Evolutionary conservation across 1,139 yeast species (phyloP).

Genomic region (Blastobotrys illinoisensis): DNA sequence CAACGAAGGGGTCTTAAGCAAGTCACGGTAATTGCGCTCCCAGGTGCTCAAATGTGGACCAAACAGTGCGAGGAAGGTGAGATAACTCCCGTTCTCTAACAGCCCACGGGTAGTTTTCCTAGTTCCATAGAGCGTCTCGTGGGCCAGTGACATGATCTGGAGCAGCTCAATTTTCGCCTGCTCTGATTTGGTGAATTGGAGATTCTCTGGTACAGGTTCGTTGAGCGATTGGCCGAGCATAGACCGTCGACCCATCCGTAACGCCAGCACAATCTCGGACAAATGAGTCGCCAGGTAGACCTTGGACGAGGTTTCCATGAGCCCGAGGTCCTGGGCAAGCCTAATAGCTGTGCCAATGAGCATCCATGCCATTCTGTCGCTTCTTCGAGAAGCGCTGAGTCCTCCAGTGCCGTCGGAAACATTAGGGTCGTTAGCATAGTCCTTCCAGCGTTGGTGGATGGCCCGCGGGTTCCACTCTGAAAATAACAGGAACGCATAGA

Average conservation of each 20-base stretch:
- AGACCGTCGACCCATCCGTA: constrained; percentile 35
- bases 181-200: constrained; percentile 57
- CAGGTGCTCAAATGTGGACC: constrained; percentile 75
- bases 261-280: constrained; percentile 55
- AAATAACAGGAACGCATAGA: constrained; percentile 75
- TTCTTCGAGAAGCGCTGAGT: constrained; percentile 76
- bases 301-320: constrained; percentile 66
- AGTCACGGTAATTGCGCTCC: constrained; percentile 57
- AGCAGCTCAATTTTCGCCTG: constrained; percentile 74
- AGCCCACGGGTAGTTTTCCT: constrained; percentile 34
- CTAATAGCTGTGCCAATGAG: constrained; percentile 82
- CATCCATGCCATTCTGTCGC: constrained; percentile 93
- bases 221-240: constrained; percentile 31
- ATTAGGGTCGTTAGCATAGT: constrained; percentile 60
- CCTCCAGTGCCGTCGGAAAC: constrained; percentile 59
- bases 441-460: constrained; percentile 83
- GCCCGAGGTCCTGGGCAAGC: constrained; percentile 80
- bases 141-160: constrained; percentile 76
- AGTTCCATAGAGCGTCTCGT: constrained; percentile 66
- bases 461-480: constrained; percentile 97
- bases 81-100: constrained; percentile 49
- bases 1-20: constrained; percentile 50
- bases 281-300: constrained; percentile 79
- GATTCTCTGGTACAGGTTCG: constrained; percentile 29
- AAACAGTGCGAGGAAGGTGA: constrained; percentile 65